These are phyloP conservation scores for Aegilops tauschii DNA, from an alignment of 176 grass and related monocot genomes.

Conservation along the genomic window DNA sequence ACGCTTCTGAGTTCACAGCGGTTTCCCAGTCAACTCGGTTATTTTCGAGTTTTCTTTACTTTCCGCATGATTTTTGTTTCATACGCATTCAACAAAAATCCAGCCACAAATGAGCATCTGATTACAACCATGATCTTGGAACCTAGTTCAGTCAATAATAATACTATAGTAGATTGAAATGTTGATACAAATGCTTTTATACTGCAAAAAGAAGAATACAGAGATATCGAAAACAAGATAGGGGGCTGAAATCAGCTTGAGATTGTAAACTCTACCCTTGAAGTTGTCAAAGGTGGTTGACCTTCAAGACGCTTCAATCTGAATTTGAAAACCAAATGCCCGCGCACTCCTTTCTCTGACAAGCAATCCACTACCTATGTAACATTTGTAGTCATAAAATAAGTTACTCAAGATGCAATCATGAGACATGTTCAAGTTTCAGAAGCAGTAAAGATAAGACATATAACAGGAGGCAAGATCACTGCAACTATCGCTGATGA, in stretches of 20 bases:
- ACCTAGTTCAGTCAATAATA: neutral
- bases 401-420: slow-evolving; percentile 14
- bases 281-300: slow-evolving; percentile 59
- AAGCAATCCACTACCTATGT: slow-evolving; percentile 51
- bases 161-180: neutral
- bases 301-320: slow-evolving; percentile 66
- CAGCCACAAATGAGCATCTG: neutral
- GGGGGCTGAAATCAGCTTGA: neutral
- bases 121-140: neutral
- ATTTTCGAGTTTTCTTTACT: neutral
- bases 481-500: neutral
- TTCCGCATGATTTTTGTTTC: neutral
- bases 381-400: slow-evolving; percentile 20
- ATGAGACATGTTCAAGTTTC: neutral
- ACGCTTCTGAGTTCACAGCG: neutral
- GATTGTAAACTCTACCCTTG: slow-evolving; percentile 37
- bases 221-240: neutral
- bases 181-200: neutral
- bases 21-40: neutral
- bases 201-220: neutral
- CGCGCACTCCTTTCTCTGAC: slow-evolving; percentile 41
- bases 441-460: slow-evolving; percentile 4
- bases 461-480: neutral
- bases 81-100: neutral
- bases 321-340: slow-evolving; percentile 62